Conservation (phyloP, 2,329 filamentous ascomycete genomes). For the Colletotrichum graminicola region DNA sequence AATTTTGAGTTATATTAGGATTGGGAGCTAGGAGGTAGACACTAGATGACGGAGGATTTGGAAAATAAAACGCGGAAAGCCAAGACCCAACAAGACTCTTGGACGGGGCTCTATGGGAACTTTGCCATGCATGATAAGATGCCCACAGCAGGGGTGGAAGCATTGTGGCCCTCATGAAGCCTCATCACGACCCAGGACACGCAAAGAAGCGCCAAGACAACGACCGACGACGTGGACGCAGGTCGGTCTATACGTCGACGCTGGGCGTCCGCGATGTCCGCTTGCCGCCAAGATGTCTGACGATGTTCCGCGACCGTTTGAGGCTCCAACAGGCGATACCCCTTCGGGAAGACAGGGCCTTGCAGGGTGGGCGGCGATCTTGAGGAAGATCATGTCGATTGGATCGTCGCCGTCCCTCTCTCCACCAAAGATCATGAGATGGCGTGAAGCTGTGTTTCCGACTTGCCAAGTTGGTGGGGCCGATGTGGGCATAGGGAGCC, state of each 20-base stretch:
- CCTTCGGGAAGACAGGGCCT: constrained; percentile 21
- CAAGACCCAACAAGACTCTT: constrained; percentile 25
- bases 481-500: constrained; percentile 32
- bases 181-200: background rate
- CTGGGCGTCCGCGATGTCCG: constrained; percentile 18
- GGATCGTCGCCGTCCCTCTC: constrained; percentile 33
- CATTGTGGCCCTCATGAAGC: background rate
- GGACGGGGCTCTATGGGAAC: background rate
- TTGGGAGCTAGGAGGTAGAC: constrained; percentile 20
- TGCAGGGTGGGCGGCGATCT: constrained; percentile 32
- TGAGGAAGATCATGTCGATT: constrained; percentile 39
- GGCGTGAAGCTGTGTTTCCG: constrained; percentile 39
- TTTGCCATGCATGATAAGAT: constrained; percentile 30
- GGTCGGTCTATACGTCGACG: background rate
- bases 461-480: constrained; percentile 32
- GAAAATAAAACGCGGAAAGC: constrained; percentile 4
- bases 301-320: constrained; percentile 41
- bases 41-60: background rate
- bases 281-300: constrained; percentile 37
- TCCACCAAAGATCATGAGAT: constrained; percentile 31
- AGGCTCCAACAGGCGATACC: constrained; percentile 38
- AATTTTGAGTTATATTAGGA: constrained; percentile 37
- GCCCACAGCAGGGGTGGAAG: constrained; percentile 1
- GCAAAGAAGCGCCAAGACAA: constrained; percentile 10
- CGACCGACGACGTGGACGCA: constrained; percentile 8